phyloP scores from a whole-genome alignment of 1,284 basidiomycete species.

The Ganoderma meredithae region DNA sequence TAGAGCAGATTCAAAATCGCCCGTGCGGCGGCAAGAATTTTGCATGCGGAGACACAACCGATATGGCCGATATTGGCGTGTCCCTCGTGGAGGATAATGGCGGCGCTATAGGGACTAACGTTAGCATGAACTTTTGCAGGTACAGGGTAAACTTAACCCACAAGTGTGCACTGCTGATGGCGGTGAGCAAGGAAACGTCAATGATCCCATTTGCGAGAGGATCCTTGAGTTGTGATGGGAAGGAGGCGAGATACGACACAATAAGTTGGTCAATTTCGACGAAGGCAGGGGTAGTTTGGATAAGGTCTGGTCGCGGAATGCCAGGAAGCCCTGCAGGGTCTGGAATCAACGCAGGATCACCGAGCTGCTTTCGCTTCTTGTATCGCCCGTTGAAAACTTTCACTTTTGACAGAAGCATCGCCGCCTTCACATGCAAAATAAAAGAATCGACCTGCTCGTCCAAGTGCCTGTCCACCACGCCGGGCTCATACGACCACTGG shows the following conservation, averaged over 20 bases:
- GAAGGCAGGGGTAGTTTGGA: constrained; percentile 70
- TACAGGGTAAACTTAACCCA: constrained; percentile 44
- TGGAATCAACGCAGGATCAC: constrained; percentile 47
- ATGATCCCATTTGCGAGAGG: constrained; percentile 60
- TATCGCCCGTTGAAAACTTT: constrained; percentile 80
- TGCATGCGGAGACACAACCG: constrained; percentile 71
- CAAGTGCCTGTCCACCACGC: constrained; percentile 65
- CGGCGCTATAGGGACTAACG: constrained; percentile 50
- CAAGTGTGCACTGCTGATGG: constrained; percentile 69
- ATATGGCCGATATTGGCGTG: constrained; percentile 64
- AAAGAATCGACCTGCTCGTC: constrained; percentile 75
- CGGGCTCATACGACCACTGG: constrained; percentile 71
- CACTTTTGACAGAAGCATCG: constrained; percentile 70
- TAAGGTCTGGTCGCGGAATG: constrained; percentile 25
- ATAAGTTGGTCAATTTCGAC: constrained; percentile 68
- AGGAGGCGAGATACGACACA: constrained; percentile 62
- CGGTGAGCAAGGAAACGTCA: constrained; percentile 72
- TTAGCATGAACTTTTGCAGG: neutral
- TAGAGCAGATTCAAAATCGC: constrained; percentile 74
- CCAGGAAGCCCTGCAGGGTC: constrained; percentile 24
- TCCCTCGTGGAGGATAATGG: constrained; percentile 74
- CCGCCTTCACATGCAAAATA: constrained; percentile 76
- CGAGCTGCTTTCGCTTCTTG: constrained; percentile 61
- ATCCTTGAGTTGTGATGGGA: constrained; percentile 62
- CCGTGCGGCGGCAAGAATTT: constrained; percentile 69